These are phyloP conservation scores for Schizophyllum amplum DNA, from an alignment of 1,284 basidiomycete species.

Conservation along the genomic window DNA sequence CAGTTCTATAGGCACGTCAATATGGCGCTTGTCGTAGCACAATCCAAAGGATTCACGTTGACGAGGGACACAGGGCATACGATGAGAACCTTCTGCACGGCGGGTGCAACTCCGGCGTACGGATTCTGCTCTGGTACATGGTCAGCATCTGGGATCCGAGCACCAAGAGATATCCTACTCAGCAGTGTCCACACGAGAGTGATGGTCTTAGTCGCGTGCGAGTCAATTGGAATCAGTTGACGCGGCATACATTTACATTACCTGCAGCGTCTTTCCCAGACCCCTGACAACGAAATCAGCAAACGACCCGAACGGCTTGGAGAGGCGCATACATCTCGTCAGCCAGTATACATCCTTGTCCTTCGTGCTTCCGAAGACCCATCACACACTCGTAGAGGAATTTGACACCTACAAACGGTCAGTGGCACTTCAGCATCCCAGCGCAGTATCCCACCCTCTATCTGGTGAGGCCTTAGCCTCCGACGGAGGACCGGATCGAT, in stretches of 20 bases:
- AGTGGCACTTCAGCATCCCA: background rate
- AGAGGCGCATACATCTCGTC: slow-evolving; percentile 83
- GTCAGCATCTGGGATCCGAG: background rate
- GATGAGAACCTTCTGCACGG: slow-evolving; percentile 76
- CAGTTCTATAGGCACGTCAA: slow-evolving; percentile 61
- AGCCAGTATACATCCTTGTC: slow-evolving; percentile 90
- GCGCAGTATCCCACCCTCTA: slow-evolving; percentile 53
- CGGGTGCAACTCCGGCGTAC: slow-evolving; percentile 52
- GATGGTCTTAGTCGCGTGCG: slow-evolving; percentile 57
- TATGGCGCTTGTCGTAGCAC: background rate
- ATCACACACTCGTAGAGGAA: slow-evolving; percentile 97
- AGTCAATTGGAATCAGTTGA: background rate
- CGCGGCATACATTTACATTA: slow-evolving; percentile 14
- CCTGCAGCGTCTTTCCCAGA: slow-evolving; percentile 89
- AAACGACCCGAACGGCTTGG: slow-evolving; percentile 9
- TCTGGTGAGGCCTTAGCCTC: slow-evolving; percentile 84
- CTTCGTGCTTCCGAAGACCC: slow-evolving; percentile 85
- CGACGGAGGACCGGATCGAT: slow-evolving; percentile 83
- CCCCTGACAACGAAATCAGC: slow-evolving; percentile 54
- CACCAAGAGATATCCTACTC: slow-evolving; percentile 36
- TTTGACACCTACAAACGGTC: slow-evolving; percentile 46
- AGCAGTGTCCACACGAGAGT: slow-evolving; percentile 83
- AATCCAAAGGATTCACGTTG: slow-evolving; percentile 40
- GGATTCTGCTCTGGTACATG: slow-evolving; percentile 69
- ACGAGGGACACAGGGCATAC: slow-evolving; percentile 93